Base-by-base conservation (phyloP, 164 flowering plant species). In the Cinnamomum chago region DNA sequence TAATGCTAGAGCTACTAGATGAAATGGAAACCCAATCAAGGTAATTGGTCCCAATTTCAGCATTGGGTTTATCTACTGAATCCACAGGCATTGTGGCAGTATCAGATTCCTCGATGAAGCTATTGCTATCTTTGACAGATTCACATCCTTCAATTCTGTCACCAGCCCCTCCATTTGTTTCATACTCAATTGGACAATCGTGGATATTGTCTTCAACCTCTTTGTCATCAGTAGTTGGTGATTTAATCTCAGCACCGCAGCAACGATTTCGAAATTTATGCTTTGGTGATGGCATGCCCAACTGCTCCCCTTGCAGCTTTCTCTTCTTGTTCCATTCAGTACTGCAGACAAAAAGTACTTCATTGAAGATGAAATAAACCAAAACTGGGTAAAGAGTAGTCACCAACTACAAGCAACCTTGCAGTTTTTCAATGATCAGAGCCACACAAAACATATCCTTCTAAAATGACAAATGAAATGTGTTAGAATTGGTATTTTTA, bases 81-180 rank as follows among this genome's bases (percentile, higher is more conserved):
- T 76, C 58, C 1, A 55, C 58, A 51, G 84, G 83, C 71, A 79
- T 78, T 40, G 47, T 55, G 65, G 75, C 62, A 50, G 84, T 76
- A 17, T 86, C 85, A 15, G 76, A 78, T 76, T 81, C 86, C 55
- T 35, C 84, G 62, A 64, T 67, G 72, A 81, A 72, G 76, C 85
- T 83, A 74, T 85, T 90, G 87, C 93, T 90, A 72, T 81, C 89
- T 71, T 78, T 79, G 33, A 25, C 83, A 2, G 93, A 89, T 62
- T 83, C 86, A 7, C 23, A 52, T 55, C 66, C 73, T 70, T 75
- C 81, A 20, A 82, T 75, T 27, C 66, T 30, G 23, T 72, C 77
- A n/a, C 17, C 13, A 2, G 62, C 17, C 33, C 15, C 76, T 52
- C 15, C 60, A 13, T 68, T 72, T 10, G 30, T 20, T 65, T 79